Base-by-base conservation (phyloP, 2,329 filamentous ascomycete genomes). In the Aspergillus sp. region DNA sequence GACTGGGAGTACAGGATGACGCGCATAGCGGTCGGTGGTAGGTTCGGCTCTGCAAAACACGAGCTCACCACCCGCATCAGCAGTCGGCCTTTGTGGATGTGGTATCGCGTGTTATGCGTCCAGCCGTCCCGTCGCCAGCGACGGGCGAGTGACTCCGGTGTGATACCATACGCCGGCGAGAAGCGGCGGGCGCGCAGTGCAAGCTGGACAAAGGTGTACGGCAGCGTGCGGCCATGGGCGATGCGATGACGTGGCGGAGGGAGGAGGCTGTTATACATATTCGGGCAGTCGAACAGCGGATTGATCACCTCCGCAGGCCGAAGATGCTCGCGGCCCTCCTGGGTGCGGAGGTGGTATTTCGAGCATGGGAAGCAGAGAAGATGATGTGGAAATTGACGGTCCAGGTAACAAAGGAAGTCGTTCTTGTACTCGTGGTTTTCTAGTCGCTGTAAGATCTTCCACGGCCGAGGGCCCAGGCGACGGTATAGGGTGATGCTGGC, bases 151-250 rank as follows among this genome's bases (percentile, higher is more conserved):
- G 60, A 54, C 1, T 68, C 61, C 2, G 58, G 36, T 2, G 61
- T 39, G 24, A 76, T 62, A 16, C 72, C 72, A 44, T 74, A 66
- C 2, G 40, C 34, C 0, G 63, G 57, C 1, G 61, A 61, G 45
- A 68, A 68, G n/a, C 61, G 61, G 35, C 63, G 53, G 4, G 66
- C 63, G 19, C 74, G 66, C 26, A 69, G 56, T 3, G 58, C 64
- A n/a, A 79, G 64, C 47, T 79, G 75, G 2, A 74, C 63, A 40
- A 76, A 77, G 8, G 69, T 54, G 50, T 74, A 77, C 2, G 72
- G 71, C 0, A 79, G 57, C n/a, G 55, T 64, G 33, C 74, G 69
- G 25, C 64, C 68, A 22, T 71, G 67, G 4, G 69, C 68, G 15
- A 78, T 63, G 5, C 74, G 65, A 15, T 66, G 66, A 15, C 69